Conservation (phyloP, 2,329 filamentous ascomycete species). For the Rutstroemia sp. region DNA sequence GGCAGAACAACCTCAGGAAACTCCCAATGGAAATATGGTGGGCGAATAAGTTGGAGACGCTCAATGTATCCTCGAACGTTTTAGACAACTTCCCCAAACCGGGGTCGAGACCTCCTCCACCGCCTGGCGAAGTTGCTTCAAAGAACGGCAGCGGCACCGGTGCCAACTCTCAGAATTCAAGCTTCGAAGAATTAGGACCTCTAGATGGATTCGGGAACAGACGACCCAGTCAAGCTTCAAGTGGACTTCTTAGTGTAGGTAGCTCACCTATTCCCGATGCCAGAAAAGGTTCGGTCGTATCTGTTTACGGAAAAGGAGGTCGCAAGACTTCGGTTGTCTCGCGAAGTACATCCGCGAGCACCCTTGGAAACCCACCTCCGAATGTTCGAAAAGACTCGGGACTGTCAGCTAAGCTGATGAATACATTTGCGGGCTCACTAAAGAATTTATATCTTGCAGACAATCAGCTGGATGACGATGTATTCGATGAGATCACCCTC, state of each 20-base stretch:
- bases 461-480: conserved; percentile 88
- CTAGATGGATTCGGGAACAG: conserved; percentile 57
- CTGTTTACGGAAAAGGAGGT: conserved; percentile 69
- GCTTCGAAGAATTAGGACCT: conserved; percentile 69
- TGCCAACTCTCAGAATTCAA: conserved; percentile 52
- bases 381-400: conserved; percentile 80
- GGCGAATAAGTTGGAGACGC: conserved; percentile 78
- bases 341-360: conserved; percentile 48
- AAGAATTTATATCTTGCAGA: conserved; percentile 84
- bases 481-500: conserved; percentile 83
- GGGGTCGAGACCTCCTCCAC: conserved; percentile 58
- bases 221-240: conserved; percentile 78
- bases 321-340: conserved; percentile 81
- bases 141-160: conserved; percentile 12
- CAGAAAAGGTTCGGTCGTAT: conserved; percentile 79
- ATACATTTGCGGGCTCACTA: conserved; percentile 83
- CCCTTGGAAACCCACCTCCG: conserved; percentile 35
- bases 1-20: conserved; percentile 87
- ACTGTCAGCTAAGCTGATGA: conserved; percentile 68
- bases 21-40: conserved; percentile 95
- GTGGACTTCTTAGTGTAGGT: conserved; percentile 66
- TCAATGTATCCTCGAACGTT: conserved; percentile 94
- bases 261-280: conserved; percentile 58
- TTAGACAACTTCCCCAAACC: conserved; percentile 87
- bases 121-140: conserved; percentile 42